A percentile compares a stretch with the other conserved stretches of the same genome.
These are phyloP conservation scores for Aspergillus awamori DNA, from an alignment of 2,329 filamentous ascomycete genomes.

Conservation along the genomic window DNA sequence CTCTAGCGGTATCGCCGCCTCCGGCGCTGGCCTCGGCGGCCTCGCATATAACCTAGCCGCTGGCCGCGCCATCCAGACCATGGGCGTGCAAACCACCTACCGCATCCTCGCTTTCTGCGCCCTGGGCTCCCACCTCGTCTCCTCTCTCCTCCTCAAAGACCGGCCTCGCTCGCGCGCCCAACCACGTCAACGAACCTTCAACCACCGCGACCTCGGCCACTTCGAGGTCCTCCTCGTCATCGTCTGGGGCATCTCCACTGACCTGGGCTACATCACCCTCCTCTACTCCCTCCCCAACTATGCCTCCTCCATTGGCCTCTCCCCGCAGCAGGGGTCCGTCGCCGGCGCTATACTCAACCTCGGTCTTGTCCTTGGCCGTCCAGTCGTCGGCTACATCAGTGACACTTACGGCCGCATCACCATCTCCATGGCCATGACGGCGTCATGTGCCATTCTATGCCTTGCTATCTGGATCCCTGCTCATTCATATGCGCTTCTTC, in stretches of 20 bases:
- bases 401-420: conserved; percentile 8
- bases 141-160: conserved; percentile 31
- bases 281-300: conserved; percentile 10
- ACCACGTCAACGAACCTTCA: neutral
- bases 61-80: conserved; percentile 30
- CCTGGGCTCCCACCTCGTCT: conserved; percentile 22
- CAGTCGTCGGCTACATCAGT: conserved; percentile 5
- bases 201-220: neutral
- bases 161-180: conserved; percentile 1
- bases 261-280: conserved; percentile 17
- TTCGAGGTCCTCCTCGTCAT: conserved; percentile 14
- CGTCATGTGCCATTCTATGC: conserved; percentile 1
- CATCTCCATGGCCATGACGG: conserved; percentile 4
- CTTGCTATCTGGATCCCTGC: conserved; percentile 52
- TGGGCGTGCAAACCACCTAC: conserved; percentile 33
- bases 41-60: conserved; percentile 30
- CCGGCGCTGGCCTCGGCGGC: conserved; percentile 30
- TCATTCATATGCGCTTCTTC: conserved; percentile 43
- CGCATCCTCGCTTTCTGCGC: conserved; percentile 35
- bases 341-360: conserved; percentile 11
- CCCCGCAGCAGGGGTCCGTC: conserved; percentile 3
- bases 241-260: conserved; percentile 49
- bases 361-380: conserved; percentile 5
- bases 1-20: conserved; percentile 31
- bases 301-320: conserved; percentile 8